These are phyloP conservation scores for Suillus subalutaceus DNA, from an alignment of 768 basidiomycete species.

Conservation along the genomic window DNA sequence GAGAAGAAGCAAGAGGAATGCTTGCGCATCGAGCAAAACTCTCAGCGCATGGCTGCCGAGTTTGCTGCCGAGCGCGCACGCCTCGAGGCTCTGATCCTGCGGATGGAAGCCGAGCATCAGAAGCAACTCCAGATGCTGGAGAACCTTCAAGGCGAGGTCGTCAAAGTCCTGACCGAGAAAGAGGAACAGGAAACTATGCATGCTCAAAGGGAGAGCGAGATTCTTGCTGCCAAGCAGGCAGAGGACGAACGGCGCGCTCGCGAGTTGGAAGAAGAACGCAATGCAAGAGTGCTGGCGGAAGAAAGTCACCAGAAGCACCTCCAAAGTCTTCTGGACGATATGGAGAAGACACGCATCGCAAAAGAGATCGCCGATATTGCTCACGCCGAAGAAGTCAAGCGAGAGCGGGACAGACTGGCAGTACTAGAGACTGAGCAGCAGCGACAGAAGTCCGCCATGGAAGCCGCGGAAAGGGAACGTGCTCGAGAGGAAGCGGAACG, in stretches of 20 bases:
- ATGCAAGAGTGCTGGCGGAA: constrained; percentile 27
- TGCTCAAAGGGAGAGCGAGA: constrained; percentile 30
- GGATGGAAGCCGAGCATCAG: constrained; percentile 31
- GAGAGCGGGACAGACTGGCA: constrained; percentile 31
- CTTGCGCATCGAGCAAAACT: constrained; percentile 41
- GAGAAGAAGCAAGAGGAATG: constrained; percentile 47
- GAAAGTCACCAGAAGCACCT: constrained; percentile 32
- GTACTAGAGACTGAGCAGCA: constrained; percentile 29
- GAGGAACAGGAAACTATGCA: constrained; percentile 31
- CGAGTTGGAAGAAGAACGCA: constrained; percentile 34
- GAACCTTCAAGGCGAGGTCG: constrained; percentile 30
- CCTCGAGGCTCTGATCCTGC: constrained; percentile 30
- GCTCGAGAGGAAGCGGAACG: no score
- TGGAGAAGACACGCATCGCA: constrained; percentile 28
- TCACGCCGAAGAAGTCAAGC: constrained; percentile 27
- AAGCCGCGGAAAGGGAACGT: no score
- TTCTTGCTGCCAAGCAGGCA: constrained; percentile 26
- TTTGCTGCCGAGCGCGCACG: constrained; percentile 41
- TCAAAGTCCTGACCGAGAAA: constrained; percentile 27
- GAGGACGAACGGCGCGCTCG: constrained; percentile 32
- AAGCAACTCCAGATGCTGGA: constrained; percentile 20
- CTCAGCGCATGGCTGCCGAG: constrained; percentile 40
- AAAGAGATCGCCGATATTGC: constrained; percentile 21
- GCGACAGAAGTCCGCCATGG: no score
- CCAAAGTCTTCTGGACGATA: constrained; percentile 27